Evolutionary conservation across 1,284 basidiomycete genomes (phyloP).

Genomic region (Inonotus obliquus): DNA sequence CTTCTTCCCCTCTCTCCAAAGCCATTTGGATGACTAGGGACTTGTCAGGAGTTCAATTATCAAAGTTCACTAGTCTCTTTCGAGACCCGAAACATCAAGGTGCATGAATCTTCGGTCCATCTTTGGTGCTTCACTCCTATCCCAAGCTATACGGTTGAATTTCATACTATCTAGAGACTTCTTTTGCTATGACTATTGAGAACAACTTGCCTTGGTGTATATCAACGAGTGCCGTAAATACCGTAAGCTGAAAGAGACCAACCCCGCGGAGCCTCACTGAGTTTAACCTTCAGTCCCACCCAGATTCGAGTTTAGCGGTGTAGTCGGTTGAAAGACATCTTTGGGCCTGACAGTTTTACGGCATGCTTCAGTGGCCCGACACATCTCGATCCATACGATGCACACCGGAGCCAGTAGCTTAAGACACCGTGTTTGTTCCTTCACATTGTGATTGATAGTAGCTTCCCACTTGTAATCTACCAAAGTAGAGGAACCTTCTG

Average conservation of each 20-base stretch:
- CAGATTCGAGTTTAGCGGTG: background rate
- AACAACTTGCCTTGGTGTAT: background rate
- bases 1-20: background rate
- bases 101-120: no score
- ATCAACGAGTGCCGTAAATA: background rate
- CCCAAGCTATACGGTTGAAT: background rate
- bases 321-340: background rate
- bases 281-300: background rate
- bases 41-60: no score
- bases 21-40: no score
- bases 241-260: background rate
- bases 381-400: no score
- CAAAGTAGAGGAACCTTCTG: background rate
- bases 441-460: no score
- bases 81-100: no score
- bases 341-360: background rate
- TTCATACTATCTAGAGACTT: background rate
- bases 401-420: no score
- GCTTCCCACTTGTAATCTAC: background rate
- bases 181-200: background rate
- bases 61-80: no score
- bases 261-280: slow-evolving; percentile 6
- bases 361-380: no score
- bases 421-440: no score
- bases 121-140: background rate